Evolutionary conservation across 1,284 basidiomycete species (phyloP), one percentile per base, ranked within the genome.

Genomic region (Wallemia hederae): DNA sequence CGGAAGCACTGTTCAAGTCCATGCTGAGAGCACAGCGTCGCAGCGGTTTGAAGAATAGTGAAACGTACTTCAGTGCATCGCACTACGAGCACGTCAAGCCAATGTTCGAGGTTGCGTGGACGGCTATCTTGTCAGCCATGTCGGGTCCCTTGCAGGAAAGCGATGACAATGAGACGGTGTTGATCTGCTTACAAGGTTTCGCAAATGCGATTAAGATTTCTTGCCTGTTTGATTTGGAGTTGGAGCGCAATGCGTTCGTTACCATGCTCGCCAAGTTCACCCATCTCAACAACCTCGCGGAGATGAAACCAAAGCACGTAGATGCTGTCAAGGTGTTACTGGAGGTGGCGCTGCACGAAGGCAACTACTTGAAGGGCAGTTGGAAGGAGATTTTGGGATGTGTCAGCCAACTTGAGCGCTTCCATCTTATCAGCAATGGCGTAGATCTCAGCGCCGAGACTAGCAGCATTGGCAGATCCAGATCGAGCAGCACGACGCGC

Each of bases 31-130:
- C 85, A 24, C 88, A 92, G 69, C 78, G 85, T 22, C 83, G 83
- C 66, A 77, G 81, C 1, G 68, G 66, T 24, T 80, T 81, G 1
- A 80, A 78, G 68, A 72, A 74, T 9, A 78, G 75, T 28, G 86
- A 91, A 64, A 83, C 90, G 64, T 97, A 87, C 73, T 92, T 90
- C 73, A 86, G 85, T 65, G 91, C 91, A 0, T 92, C 88, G 0
- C 85, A 94, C 67, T 86, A 89, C 64, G 80, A 94, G 63, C 91
- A 97, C 69, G 90, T 94, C 62, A 78, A 81, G 29, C 90, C 90
- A 39, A 97, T 97, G 91, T 94, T 97, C 66, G 90, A 96, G 71
- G 88, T 94, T 22, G 89, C 88, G 15, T 97, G 91, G 91, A 94
- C 96, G 73, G 81, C 91, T 1, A 88, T 94, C 71, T 76, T 97